Evolutionary conservation across 768 basidiomycete species (phyloP), one percentile per base, ranked within the genome.

Genomic region (Cubamyces lactineus): DNA sequence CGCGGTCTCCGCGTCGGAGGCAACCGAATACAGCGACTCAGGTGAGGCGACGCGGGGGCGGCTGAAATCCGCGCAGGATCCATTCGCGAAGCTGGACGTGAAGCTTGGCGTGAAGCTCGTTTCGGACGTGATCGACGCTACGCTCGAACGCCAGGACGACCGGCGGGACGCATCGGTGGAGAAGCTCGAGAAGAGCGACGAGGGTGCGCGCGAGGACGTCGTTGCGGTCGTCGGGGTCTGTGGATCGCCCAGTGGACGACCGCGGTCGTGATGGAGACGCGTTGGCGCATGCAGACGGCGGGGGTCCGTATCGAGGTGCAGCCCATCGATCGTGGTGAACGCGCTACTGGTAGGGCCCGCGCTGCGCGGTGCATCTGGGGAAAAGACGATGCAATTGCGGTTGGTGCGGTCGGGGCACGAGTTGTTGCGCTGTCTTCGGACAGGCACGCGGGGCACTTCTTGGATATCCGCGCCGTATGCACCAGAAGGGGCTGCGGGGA

Each of bases 381-480:
- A n/a, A 61, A 70, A 67, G 42, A 74, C 46, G 5, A 71, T 59
- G 52, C 69, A 66, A 24, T 71, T 70, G 39, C 73, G 70, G 52
- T 71, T 63, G 24, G 66, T 52, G 11, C 67, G 59, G 47, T 70
- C 72, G 0, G 70, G 62, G 42, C 59, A 64, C 19, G 70, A 70
- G 48, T 67, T 62, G 63, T 61, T 68, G 53, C 69, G 71, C 30
- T 56, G 67, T 17, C 67, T 71, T 46, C 67, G 72, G 2, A 55
- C 42, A 5, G 56, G 69, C 19, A 50, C 55, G 28, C 63, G 57
- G 5, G 58, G 30, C 2, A 52, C 53, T 30, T 64, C 63, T 24
- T 64, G 58, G 17, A 60, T 57, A 13, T 49, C 58, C 15, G 42
- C 46, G 45, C 7, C 48, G 48, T 17, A 43, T 3, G 41, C 45